Base-by-base conservation (phyloP, 352 stramenopile genomes). In the Blastocystis sp. region DNA sequence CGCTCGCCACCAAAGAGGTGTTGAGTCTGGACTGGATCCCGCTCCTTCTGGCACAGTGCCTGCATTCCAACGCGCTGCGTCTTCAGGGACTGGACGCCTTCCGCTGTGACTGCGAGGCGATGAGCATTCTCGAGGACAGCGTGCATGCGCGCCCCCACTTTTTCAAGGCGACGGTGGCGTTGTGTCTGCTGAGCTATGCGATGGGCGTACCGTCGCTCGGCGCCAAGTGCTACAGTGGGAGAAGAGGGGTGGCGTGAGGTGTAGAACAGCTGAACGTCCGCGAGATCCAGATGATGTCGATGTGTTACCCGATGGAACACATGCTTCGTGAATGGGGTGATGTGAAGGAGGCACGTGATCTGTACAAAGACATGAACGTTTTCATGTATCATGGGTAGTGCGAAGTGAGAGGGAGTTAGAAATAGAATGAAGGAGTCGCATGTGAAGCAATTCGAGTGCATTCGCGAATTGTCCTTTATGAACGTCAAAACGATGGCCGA, bases 371-470 rank as follows among this genome's bases (percentile, higher is more conserved):
- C 31, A 39, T 85, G 61, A 66, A 50, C 39, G 16, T 4, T 10
- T 85, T 85, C 37, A 41, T 50, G 2, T 67, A 69, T 31, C 35
- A 85, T 19, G 60, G 24, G 74, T 85, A 69, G 41, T 24, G 13
- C 31, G 1, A 69, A 12, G 6, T 16, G 3, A 66, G 29, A n/a
- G 29, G n/a, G n/a, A 65, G 31, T 62, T 45, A 21, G 3, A 45
- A 10, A 6, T 63, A 63, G 35, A 69, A 37, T 45, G 12, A 45
- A 77, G 61, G 74, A 85, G 45, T 24, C 74, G 9, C 16, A 37
- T 24, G 41, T 45, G 66, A 85, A 85, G 45, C 19, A 67, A 31
- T 67, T 85, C 61, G 74, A 85, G 16, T 85, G 74, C 45, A 66
- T 85, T 19, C 45, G 74, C 37, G 74, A 85, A 19, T 33, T 21